Evolutionary conservation across 495 filamentous ascomycete species (phyloP).

Genomic region (Xylaria palmicola): DNA sequence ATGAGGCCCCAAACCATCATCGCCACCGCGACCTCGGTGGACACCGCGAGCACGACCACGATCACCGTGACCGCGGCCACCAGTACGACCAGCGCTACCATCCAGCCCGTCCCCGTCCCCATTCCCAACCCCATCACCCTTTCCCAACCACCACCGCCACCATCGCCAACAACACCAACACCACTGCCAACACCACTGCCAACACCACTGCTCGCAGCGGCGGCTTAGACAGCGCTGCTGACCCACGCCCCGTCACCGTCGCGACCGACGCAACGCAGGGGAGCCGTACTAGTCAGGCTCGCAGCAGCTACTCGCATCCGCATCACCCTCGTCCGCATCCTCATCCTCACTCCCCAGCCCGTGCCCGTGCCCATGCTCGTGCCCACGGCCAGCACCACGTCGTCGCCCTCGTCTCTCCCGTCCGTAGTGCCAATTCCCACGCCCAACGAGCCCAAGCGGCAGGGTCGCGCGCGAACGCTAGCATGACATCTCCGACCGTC

Average conservation of each 20-base stretch:
- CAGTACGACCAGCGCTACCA: no score
- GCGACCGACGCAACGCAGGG: no score
- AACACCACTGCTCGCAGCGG: no score
- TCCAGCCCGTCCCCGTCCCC: not conserved
- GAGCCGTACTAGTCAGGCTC: no score
- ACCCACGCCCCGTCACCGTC: no score
- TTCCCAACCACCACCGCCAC: not conserved
- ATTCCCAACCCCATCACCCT: not conserved
- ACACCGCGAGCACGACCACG: no score
- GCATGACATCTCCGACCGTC: constrained; percentile 29
- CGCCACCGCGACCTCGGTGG: not conserved
- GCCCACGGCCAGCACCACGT: not conserved
- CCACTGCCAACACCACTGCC: constrained; percentile 8
- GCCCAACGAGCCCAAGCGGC: constrained; percentile 2
- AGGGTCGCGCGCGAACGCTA: constrained; percentile 9
- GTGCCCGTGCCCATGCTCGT: not conserved
- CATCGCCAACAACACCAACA: constrained; percentile 11
- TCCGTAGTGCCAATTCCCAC: not conserved
- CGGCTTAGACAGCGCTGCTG: no score
- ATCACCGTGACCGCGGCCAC: no score
- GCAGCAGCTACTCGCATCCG: no score
- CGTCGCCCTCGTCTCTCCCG: not conserved
- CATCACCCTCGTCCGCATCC: no score
- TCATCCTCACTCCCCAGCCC: not conserved
- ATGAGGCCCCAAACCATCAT: not conserved